Evolutionary conservation across 441 rosid genomes (phyloP), one percentile per base, ranked within the genome.

Genomic region (Biscutella laevigata): DNA sequence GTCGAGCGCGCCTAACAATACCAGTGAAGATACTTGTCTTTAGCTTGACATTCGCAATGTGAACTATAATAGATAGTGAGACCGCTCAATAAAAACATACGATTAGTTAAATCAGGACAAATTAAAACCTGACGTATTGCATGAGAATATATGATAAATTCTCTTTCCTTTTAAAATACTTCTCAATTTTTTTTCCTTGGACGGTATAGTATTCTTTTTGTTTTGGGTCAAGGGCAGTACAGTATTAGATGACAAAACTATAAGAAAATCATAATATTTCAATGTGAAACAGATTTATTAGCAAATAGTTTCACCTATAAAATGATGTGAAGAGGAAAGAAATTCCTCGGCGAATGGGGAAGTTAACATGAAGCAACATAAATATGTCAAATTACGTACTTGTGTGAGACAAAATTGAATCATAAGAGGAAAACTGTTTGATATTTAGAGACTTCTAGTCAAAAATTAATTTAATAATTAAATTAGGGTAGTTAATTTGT

Each of bases 331-430:
- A 17, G 21, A 35, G 34, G 15, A 30, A 27, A 11, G 44, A 21
- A 57, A 11, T 34, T 57, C 26, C 7, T 21, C 17, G 29, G 54
- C 7, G 5, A 16, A 58, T 34, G 25, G 19, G 32, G 22, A 33
- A 25, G 12, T 19, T 41, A 24, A 34, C 30, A 51, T 52, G 59
- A 33, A 40, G 28, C 22, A 50, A 60, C 34, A 59, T 37, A 3
- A 9, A 20, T 26, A 37, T 36, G 29, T 45, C 53, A 25, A 14
- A 32, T 34, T 45, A 7, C 2, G 25, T 19, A 3, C 21, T 1
- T 36, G 11, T 15, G 46, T 35, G 36, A 44, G 63, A 58, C 54
- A 26, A 21, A 56, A 46, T n/a, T 16, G 13, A 45, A 46, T 58
- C 19, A 43, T 4, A 8, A 14, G 9, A 58, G 28, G 20, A 7